Evolutionary conservation across 345 rosid genomes (phyloP), one percentile per base, ranked within the genome.

Genomic region (Acer negundo): DNA sequence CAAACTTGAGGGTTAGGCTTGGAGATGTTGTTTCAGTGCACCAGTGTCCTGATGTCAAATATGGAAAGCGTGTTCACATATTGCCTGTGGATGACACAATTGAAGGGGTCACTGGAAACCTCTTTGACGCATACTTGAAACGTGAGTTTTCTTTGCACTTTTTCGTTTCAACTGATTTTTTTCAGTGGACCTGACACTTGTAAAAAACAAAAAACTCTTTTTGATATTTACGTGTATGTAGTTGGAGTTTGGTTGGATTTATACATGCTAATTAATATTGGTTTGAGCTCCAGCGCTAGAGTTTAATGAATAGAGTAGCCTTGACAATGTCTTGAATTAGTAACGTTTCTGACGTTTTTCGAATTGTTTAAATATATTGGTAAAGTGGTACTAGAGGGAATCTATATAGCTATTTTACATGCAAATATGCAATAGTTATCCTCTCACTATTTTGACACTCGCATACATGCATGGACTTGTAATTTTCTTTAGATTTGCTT

Each of bases 21-120:
- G 97, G 98, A 53, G 97, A 93, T 81, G 98, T 93, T 77, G 86
- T 93, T 38, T 93, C 98, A 42, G 91, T 93, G 63, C 98, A 93
- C 78, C 98, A 92, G 56, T 93, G 97, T 75, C 91, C 95, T 15
- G 98, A 91, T 87, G 97, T 94, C 47, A 94, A 94, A 74, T 93
- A 94, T 73, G 97, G 98, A 20, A 91, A 90, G 84, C 95, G 97
- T 77, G 98, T 95, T 11, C 98, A 95, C 87, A 95, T 95, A 31
- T 87, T 95, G 72, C 98, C 97, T 2, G 80, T 95, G 5, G 98
- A 95, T 86, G 98, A 93, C 81, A 87, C 98, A 2, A 84, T 93
- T 72, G 98, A 95, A 84, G 98, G 97, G 10, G 92, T 95, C 62
- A 91, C 97, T 64, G 97, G 97, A 75, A 95, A 89, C 82, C 93